These are phyloP conservation scores for Oryza meridionalis DNA, from an alignment of 176 grass and related monocot species.

Conservation along the genomic window DNA sequence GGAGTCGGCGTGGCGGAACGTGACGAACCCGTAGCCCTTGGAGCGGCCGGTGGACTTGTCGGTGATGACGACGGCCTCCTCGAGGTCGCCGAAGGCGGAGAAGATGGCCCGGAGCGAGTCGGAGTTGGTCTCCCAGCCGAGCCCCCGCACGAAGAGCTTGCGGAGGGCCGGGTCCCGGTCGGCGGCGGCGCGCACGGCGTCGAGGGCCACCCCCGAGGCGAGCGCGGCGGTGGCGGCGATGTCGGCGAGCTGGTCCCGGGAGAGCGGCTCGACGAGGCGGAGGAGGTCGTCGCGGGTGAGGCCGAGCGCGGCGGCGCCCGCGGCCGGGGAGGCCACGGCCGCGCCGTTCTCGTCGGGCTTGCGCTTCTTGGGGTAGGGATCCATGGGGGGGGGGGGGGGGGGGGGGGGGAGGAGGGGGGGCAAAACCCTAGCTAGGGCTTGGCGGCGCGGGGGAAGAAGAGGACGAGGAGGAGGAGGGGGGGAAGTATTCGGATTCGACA, in stretches of 20 bases:
- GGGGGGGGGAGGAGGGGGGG: too few species aligned
- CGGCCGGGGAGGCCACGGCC: constrained; percentile 38
- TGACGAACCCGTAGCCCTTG: constrained; percentile 95
- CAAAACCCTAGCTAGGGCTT: constrained; percentile 76
- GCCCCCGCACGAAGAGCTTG: constrained; percentile 92
- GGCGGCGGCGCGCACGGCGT: constrained; percentile 72
- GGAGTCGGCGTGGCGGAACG: constrained; percentile 88
- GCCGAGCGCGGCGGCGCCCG: constrained; percentile 28
- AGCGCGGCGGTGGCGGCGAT: constrained; percentile 65
- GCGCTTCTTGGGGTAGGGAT: constrained; percentile 76
- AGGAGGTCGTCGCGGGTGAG: constrained; percentile 76
- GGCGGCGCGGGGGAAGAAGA: background rate
- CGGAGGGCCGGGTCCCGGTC: constrained; percentile 73
- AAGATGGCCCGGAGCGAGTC: constrained; percentile 76
- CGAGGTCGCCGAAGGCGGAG: constrained; percentile 78
- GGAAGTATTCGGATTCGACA: background rate
- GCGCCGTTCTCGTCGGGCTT: constrained; percentile 72
- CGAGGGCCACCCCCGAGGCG: constrained; percentile 59
- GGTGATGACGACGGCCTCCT: constrained; percentile 85
- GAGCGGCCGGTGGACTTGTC: constrained; percentile 83
- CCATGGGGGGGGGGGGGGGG: constrained; percentile 44
- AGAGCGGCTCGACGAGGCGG: constrained; percentile 75
- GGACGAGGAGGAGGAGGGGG: background rate
- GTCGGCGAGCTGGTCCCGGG: constrained; percentile 83
- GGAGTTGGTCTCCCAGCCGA: constrained; percentile 88